Evolutionary conservation across 768 basidiomycete genomes (phyloP), one percentile per base, ranked within the genome.

Genomic region (Podaxis sp.): DNA sequence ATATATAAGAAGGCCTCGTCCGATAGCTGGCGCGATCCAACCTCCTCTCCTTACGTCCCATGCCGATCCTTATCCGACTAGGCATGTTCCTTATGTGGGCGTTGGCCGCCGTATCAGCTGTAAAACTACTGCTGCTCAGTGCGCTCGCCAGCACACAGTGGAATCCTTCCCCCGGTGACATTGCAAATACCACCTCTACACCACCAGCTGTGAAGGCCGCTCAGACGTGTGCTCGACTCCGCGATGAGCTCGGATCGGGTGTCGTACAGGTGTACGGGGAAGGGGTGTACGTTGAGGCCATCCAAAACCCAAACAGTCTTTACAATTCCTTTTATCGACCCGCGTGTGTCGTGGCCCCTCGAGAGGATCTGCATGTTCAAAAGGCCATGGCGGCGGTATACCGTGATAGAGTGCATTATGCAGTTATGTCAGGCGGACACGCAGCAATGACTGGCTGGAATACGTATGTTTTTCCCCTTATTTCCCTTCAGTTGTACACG

Each of bases 391-490:
- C 64, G 12, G 73, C 71, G 4, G 78, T 81, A 56, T 80, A 72
- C 66, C 48, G 65, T 7, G 61, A 70, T 38, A 72, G 72, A 44
- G 69, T 75, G 28, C 72, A 70, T 30, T 81, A 81, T 63, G 78
- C 78, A 22, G 80, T 81, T 3, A 78, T 77, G 65, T 74, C 78
- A 4, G 80, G 78, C 13, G 76, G 76, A 5, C 80, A 81, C 62
- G 75, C 73, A 58, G 78, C 72, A 7, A 78, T 77, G 76, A 70
- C 65, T n/a, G 79, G 76, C 13, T 81, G 78, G 78, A 79, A 81
- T 69, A 77, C 68, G 79, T 81, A 65, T 58, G 77, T 64, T 22
- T 44, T n/a, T 24, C 7, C 30, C 36, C 26, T 12, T 37, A n/a
- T 52, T 33, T 36, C 30, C 46, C 20, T n/a, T 60, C 24, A 24